Evolutionary conservation across 2,329 filamentous ascomycete species (phyloP), one percentile per base, ranked within the genome.

Genomic region (Dothistroma pini): DNA sequence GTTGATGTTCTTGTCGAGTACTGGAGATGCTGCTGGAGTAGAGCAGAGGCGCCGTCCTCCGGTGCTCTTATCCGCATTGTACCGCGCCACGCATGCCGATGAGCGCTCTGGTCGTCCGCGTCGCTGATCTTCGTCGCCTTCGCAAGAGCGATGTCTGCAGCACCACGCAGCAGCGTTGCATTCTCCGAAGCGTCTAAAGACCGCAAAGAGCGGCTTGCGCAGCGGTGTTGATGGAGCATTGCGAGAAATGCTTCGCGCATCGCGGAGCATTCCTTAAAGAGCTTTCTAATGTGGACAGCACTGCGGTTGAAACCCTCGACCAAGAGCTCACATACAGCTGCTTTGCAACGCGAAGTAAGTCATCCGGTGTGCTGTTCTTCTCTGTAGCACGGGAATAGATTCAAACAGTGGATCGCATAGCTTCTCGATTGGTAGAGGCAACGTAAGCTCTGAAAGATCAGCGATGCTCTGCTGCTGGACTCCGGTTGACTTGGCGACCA

Each of bases 261-360:
- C 54, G 49, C 54, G 62, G 47, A 57, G 60, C 60, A 58, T 57
- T 59, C 56, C 56, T 51, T 56, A 59, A 63, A 58, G 32, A 56
- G 29, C 56, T 49, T 29, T 35, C 21, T 38, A 61, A 57, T 59
- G 19, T 53, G 32, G 54, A 50, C 49, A 51, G 52, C 56, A 38
- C 31, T 38, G 41, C 41, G 16, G 41, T 14, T 44, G 41, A 44
- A 6, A 19, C 4, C 14, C 41, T 44, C 41, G 12, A 44, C 41
- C n/a, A 9, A 6, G 14, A 44, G 41, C 41, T 44, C n/a, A n/a
- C 41, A 44, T 16, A n/a, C 16, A 9, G 41, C 41, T 44, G 41
- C 9, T 44, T 44, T 44, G 41, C 41, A 19, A 44, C n/a, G 41
- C 41, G 5, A 44, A 44, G 41, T 44, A 44, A 44, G 41, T 14